phyloP scores from a whole-genome alignment of 2,329 filamentous ascomycete species.

The Hortaea werneckii region DNA sequence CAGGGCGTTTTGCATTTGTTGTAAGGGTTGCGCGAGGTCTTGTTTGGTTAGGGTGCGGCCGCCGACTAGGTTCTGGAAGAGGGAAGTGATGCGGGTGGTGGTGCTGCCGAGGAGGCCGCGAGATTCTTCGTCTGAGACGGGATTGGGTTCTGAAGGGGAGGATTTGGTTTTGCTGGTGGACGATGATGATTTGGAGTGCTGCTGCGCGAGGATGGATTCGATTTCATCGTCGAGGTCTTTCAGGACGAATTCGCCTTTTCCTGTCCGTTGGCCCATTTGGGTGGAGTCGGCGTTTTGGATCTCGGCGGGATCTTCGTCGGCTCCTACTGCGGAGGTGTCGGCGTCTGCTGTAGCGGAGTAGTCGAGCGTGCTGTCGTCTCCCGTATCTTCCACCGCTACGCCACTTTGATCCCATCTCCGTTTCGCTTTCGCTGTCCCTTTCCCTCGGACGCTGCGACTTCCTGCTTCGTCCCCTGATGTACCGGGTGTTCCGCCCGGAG shows the following conservation, averaged over 20 bases:
- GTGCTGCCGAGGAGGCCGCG: slow-evolving; percentile 62
- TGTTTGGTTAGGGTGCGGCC: slow-evolving; percentile 84
- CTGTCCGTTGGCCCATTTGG: slow-evolving; percentile 75
- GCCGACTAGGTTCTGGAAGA: slow-evolving; percentile 91
- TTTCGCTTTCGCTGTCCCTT: slow-evolving; percentile 61
- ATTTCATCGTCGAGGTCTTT: slow-evolving; percentile 92
- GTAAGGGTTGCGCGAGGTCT: slow-evolving; percentile 84
- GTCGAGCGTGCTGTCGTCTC: slow-evolving; percentile 70
- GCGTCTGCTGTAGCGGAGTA: slow-evolving; percentile 60
- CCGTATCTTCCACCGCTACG: slow-evolving; percentile 59
- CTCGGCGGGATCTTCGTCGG: slow-evolving; percentile 36
- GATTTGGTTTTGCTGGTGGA: slow-evolving; percentile 52
- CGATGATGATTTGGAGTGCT: slow-evolving; percentile 25
- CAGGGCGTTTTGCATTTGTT: slow-evolving; percentile 91
- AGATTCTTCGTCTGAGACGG: slow-evolving; percentile 10
- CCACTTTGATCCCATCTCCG: slow-evolving; percentile 90
- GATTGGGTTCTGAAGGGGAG: slow-evolving; percentile 35
- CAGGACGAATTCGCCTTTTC: slow-evolving; percentile 84
- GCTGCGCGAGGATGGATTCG: slow-evolving; percentile 64
- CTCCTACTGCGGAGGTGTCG: slow-evolving; percentile 36
- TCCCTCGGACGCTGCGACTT: slow-evolving; percentile 39
- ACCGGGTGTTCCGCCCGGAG: slow-evolving; percentile 43
- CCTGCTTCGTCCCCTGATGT: slow-evolving; percentile 73
- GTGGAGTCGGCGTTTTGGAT: slow-evolving; percentile 67
- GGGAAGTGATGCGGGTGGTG: slow-evolving; percentile 70